Evolutionary conservation across 768 basidiomycete genomes (phyloP).

Genomic region (Mycena galopus): DNA sequence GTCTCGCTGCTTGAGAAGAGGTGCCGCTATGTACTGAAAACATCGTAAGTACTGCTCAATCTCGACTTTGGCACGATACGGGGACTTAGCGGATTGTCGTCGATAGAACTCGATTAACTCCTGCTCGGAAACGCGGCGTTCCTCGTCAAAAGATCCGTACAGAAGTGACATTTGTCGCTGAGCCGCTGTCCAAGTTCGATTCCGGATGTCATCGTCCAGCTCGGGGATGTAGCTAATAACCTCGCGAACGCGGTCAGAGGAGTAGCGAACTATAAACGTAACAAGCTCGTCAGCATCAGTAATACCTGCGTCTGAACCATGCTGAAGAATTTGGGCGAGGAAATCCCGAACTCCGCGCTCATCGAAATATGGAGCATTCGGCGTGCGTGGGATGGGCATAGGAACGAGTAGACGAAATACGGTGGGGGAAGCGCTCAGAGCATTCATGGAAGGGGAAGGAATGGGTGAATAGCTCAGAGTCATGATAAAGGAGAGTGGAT

Average conservation of each 20-base stretch:
- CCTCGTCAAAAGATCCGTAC: slow-evolving; percentile 1
- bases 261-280: slow-evolving; percentile 20
- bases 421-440: neutral
- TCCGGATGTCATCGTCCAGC: slow-evolving; percentile 13
- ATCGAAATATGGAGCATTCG: slow-evolving; percentile 14
- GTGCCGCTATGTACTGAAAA: slow-evolving; percentile 24
- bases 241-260: slow-evolving; percentile 6
- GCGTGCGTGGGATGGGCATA: slow-evolving; percentile 18
- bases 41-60: slow-evolving; percentile 23
- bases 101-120: slow-evolving; percentile 23
- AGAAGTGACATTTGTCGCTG: slow-evolving; percentile 4
- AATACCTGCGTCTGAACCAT: slow-evolving; percentile 26
- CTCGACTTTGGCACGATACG: slow-evolving; percentile 1
- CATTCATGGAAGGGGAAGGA: neutral
- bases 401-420: neutral
- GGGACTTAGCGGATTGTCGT: slow-evolving; percentile 8
- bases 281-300: slow-evolving; percentile 20
- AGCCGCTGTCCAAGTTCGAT: slow-evolving; percentile 6
- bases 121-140: neutral
- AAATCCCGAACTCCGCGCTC: neutral
- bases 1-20: slow-evolving; percentile 11
- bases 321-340: neutral
- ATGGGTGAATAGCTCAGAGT: neutral
- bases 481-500: neutral
- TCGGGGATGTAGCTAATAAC: slow-evolving; percentile 3